Evolutionary conservation across 2,329 filamentous ascomycete species (phyloP), one percentile per base, ranked within the genome.

Genomic region (Aspergillus ibericus): DNA sequence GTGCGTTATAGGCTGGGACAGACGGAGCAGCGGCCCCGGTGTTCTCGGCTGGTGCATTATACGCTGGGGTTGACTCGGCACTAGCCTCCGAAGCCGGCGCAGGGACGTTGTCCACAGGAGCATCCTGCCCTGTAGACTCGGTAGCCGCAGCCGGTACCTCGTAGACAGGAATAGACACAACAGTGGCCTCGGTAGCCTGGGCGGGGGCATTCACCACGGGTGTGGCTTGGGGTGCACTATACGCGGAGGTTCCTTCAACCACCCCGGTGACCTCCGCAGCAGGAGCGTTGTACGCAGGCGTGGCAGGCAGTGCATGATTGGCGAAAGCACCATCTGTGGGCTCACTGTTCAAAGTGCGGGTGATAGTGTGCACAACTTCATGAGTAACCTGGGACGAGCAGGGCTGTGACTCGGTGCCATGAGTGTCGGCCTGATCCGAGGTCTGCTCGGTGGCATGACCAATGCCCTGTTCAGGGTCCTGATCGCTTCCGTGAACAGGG

Each of bases 361-460:
- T 72, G 18, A 72, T 62, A 0, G 70, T 72, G 44, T 57, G 68
- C 5, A 71, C 66, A 16, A 72, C 61, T 47, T 72, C 60, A 12
- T 66, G 62, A 1, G 58, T 52, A 7, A n/a, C 35, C 52, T 49
- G 2, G 50, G 58, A 47, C 52, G 55, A 5, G 16, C 20, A 25
- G 6, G 29, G 29, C 29, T 32, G 29, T 10, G 29, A 10, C 29
- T 32, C 29, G 9, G 29, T 32, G 29, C 29, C 29, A 10, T 32
- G 29, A 8, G 29, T 10, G 8, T 32, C 29, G 10, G 29, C 12
- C 29, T 32, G 27, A 9, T 29, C 27, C 27, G 27, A 29, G 27
- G 3, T 29, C 27, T 29, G 4, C 27, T 29, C 27, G 9, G 27
- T 29, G 27, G 27, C 27, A 8, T 29, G 27, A 29, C 34, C 27